Evolutionary conservation across 371 early-diverging fungal genomes (phyloP).

Genomic region (Mortierella sp.): DNA sequence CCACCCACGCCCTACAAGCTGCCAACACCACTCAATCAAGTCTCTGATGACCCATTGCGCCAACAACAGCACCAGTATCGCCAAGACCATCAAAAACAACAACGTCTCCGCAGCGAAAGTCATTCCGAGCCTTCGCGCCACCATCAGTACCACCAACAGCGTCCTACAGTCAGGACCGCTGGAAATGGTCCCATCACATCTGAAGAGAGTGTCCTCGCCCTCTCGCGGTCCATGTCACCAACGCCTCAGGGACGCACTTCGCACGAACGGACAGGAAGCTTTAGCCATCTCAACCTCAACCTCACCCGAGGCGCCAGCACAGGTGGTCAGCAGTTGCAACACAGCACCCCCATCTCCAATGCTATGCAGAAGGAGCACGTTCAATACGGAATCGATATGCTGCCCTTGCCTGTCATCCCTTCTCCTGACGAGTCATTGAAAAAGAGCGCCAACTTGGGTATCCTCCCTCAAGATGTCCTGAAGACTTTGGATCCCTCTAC

Average conservation of each 20-base stretch:
- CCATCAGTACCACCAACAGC: not conserved
- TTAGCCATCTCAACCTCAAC: not conserved
- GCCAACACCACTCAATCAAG: slow-evolving; percentile 4
- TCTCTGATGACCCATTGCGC: not conserved
- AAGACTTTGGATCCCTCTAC: slow-evolving; percentile 36
- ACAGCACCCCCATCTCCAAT: not conserved
- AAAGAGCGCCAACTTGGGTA: slow-evolving; percentile 32
- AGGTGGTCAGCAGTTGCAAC: slow-evolving; percentile 10
- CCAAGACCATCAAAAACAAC: slow-evolving; percentile 17
- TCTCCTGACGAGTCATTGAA: slow-evolving; percentile 42
- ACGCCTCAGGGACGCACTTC: slow-evolving; percentile 12
- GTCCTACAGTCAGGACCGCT: not conserved
- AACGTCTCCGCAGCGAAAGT: slow-evolving; percentile 38
- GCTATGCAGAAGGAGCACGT: slow-evolving; percentile 25
- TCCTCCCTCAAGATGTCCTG: slow-evolving; percentile 53
- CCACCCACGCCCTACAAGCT: slow-evolving; percentile 40
- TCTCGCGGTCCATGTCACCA: slow-evolving; percentile 28
- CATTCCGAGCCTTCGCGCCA: slow-evolving; percentile 25
- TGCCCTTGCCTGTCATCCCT: slow-evolving; percentile 53
- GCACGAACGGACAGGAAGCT: slow-evolving; percentile 28
- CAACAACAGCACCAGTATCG: slow-evolving; percentile 1
- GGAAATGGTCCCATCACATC: slow-evolving; percentile 16
- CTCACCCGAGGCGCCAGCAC: not conserved
- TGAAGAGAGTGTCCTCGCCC: slow-evolving; percentile 25
- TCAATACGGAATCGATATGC: slow-evolving; percentile 46